Base-by-base conservation (phyloP, 1,284 basidiomycete genomes). In the Acaromyces ingoldii region DNA sequence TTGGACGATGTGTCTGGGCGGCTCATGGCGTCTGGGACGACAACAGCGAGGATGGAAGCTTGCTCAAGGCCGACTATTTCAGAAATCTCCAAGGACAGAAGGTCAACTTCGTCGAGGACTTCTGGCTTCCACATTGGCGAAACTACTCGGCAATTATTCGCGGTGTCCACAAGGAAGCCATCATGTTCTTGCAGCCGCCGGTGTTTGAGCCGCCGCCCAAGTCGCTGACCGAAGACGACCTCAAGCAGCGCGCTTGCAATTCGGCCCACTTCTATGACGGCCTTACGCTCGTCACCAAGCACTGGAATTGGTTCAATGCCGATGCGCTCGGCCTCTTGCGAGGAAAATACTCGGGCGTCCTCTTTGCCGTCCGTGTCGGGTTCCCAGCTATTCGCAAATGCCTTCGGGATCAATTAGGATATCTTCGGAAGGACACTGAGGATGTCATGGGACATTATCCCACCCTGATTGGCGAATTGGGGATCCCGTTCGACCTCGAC, bases 211-310 rank as follows among this genome's bases (percentile, higher is more conserved):
- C 79, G 11, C 91, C 91, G 0, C 78, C 80, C 2, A 60, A 70
- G 22, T 78, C 89, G 3, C 79, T 82, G 2, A 82, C 83, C 30
- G 62, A 62, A 50, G 80, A 80, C 2, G 77, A 84, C 39, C 79
- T 92, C 13, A 78, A 80, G 38, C 85, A 85, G 0, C 83, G 93
- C 1, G 85, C 83, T 7, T 88, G 83, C 49, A 86, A 88, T 57
- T 86, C 89, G 0, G 82, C 85, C 0, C 93, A 98, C 76, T 98
- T 91, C 75, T 98, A 97, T 75, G 93, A 98, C 69, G 93, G 93
- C 1, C 80, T 96, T 39, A 82, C 81, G 10, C 74, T 82, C 49
- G 69, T 78, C 48, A 78, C 77, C 44, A 77, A 77, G 60, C 76
- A 76, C 73, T 81, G 74, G 77, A 88, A 91, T 72, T 91, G 87